Base-by-base conservation (phyloP, 169 alveolate species). In the Eimeria falciformis region DNA sequence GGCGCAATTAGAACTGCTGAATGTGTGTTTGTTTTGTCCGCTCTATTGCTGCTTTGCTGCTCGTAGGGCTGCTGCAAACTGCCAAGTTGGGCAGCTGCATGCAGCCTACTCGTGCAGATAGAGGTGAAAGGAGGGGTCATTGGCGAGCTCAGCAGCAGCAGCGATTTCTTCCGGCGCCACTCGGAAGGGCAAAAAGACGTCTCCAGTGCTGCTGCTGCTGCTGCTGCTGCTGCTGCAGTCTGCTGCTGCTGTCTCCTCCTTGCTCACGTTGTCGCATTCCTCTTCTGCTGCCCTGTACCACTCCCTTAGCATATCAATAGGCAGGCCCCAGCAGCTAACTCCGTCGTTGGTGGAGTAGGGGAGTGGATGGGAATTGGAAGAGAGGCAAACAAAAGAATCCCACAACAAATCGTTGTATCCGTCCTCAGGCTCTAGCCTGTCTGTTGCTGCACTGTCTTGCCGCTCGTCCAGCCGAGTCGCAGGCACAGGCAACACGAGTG, bases 311-410 rank as follows among this genome's bases (percentile, higher is more conserved):
- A 68, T 33, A 14, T 2, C 17, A 6, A 68, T 68, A 33, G 79
- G 79, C 5, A 11, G 46, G 40, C 47, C 29, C 73, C 73, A 62
- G 79, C 79, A 21, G 73, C n/a, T n/a, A n/a, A n/a, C n/a, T n/a
- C n/a, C n/a, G n/a, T n/a, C n/a, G n/a, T n/a, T n/a, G n/a, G n/a
- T n/a, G n/a, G n/a, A n/a, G n/a, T n/a, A n/a, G n/a, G n/a, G n/a
- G n/a, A n/a, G n/a, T n/a, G n/a, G n/a, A n/a, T n/a, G n/a, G n/a
- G n/a, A n/a, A n/a, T n/a, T n/a, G n/a, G n/a, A n/a, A n/a, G n/a
- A n/a, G n/a, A n/a, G n/a, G n/a, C n/a, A n/a, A n/a, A n/a, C n/a
- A n/a, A n/a, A n/a, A n/a, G n/a, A n/a, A n/a, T n/a, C n/a, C n/a
- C n/a, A n/a, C n/a, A n/a, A n/a, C n/a, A n/a, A n/a, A n/a, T n/a